A percentile compares a stretch with the other conserved stretches of the same genome.
phyloP scores from a whole-genome alignment of 129 eudicot species.

The Deinandra increscens region DNA sequence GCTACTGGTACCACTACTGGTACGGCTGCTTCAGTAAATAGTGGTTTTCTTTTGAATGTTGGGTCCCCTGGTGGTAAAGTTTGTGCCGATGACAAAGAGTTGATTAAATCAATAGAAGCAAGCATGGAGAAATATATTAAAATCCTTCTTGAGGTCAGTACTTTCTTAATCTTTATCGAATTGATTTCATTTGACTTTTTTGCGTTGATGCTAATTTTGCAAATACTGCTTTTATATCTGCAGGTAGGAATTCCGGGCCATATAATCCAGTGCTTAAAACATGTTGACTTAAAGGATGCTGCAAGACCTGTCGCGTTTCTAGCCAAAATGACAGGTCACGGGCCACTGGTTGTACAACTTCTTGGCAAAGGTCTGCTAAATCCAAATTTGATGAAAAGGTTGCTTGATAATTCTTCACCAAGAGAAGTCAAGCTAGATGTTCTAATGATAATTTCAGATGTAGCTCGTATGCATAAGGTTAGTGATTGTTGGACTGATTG shows the following conservation, averaged over 20 bases:
- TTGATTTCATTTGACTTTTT: background rate
- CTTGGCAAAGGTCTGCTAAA: slow-evolving; percentile 71
- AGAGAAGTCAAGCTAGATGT: slow-evolving; percentile 74
- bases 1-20: slow-evolving; percentile 81
- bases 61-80: slow-evolving; percentile 95
- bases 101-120: slow-evolving; percentile 77
- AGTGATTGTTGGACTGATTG: slow-evolving; percentile 3
- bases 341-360: slow-evolving; percentile 75
- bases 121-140: slow-evolving; percentile 75
- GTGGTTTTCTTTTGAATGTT: slow-evolving; percentile 76
- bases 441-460: slow-evolving; percentile 82
- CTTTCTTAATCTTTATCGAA: background rate
- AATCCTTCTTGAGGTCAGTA: slow-evolving; percentile 73
- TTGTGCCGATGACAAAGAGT: slow-evolving; percentile 73
- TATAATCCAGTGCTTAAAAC: slow-evolving; percentile 65
- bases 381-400: slow-evolving; percentile 57
- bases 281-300: slow-evolving; percentile 70
- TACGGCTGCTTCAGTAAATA: slow-evolving; percentile 84
- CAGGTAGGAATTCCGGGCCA: slow-evolving; percentile 71
- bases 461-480: slow-evolving; percentile 98
- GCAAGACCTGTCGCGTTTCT: slow-evolving; percentile 88
- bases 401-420: slow-evolving; percentile 75
- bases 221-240: slow-evolving; percentile 9
- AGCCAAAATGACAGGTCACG: slow-evolving; percentile 73
- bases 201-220: background rate